Evolutionary conservation across 805 yeast genomes (phyloP), one percentile per base, ranked within the genome.

Genomic region (Wickerhamiella bombiphila): DNA sequence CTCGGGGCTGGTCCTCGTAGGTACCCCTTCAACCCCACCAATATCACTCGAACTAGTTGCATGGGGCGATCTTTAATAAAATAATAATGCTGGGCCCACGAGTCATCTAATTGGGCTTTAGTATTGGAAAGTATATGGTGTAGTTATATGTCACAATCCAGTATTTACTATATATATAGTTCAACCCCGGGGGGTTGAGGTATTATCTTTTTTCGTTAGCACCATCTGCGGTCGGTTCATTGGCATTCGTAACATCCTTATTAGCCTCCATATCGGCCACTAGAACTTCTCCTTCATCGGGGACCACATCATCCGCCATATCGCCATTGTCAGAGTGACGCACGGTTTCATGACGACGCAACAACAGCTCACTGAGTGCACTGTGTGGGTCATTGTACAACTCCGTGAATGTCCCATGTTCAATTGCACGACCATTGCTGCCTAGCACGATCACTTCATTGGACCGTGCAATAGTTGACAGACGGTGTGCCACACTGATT

Each of bases 401-500:
- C 19, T 63, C 68, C 7, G 60, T 60, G 53, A 73, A 81, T 7
- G 61, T 43, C 13, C 86, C 91, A 30, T 74, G 69, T 55, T 80
- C 93, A 7, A 72, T 80, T 37, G 82, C 86, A 34, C 64, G 66
- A 3, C 94, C 93, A 26, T 76, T 72, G 24, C 68, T 65, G 15
- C 76, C 80, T 35, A 88, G 62, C 2, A 88, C 96, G 37, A 88
- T 69, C 9, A 86, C 76, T 46, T 82, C 66, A 28, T 82, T 76
- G 48, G 93, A 77, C 58, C 83, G 73, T 48, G 74, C 73, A 42
- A 88, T 88, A 0, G 97, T 88, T 11, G 91, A 76, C 38, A 86
- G 66, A 49, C 96, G 66, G 56, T 88, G 97, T 1, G 96, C 96
- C 49, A 88, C 85, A 32, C 91, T 79, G 29, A 88, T 79, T 5